Base-by-base conservation (phyloP, 805 yeast species). In the Lipomyces kockii region DNA sequence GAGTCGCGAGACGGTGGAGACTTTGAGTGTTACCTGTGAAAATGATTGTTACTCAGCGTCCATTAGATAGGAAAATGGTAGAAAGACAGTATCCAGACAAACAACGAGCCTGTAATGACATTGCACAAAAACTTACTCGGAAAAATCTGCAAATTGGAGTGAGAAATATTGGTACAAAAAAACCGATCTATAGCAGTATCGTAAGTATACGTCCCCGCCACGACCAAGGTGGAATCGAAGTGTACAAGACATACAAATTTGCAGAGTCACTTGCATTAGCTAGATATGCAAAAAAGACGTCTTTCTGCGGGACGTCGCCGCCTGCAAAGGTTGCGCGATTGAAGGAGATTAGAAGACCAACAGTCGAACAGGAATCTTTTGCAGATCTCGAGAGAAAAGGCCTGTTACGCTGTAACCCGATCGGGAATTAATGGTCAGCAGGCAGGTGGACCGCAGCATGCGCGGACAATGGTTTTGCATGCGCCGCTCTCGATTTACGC, bases 271-370 rank as follows among this genome's bases (percentile, higher is more conserved):
- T 17, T 43, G 49, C 20, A n/a, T 8, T 43, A 43, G 20, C 20
- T 43, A 43, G 49, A 43, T 43, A 43, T 43, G 49, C 49, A 17
- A 17, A 43, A 43, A n/a, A 12, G 49, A 6, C 25, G 20, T 43
- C 49, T 43, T 43, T n/a, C 20, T 12, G 49, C 7, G 20, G 22
- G 49, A 43, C 49, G 14, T 43, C 22, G 49, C 49, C 49, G 49
- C 49, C 49, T 43, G 49, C n/a, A 43, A n/a, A 43, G 20, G 49
- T 43, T 43, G 49, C 22, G 49, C n/a, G 49, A 25, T 43, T 43
- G 49, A 43, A n/a, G 20, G 49, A 43, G 22, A 43, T 43, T 17
- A 17, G 20, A 43, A n/a, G 22, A n/a, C 49, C 7, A 17, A n/a
- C 22, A 17, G 49, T 11, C 49, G 22, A 43, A 43, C 49, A 2